Evolutionary conservation across 768 basidiomycete species (phyloP), one percentile per base, ranked within the genome.

Genomic region (Cubamyces sp.): DNA sequence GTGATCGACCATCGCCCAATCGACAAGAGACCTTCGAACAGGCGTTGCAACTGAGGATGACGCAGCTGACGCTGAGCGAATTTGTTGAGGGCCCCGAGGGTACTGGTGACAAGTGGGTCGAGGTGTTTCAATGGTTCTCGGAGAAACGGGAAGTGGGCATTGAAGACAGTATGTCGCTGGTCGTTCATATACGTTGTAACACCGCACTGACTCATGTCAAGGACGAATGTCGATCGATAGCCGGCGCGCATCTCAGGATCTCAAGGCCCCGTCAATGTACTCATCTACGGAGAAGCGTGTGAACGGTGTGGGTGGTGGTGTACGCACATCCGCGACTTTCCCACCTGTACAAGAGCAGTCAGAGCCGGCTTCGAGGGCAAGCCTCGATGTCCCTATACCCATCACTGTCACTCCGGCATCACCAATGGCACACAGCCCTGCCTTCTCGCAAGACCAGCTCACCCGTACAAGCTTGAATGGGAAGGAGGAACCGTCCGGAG

Each of bases 61-160:
- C 94, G 0, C 88, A 92, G 70, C 86, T 90, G 50, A 85, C 88
- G 6, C 76, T 98, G 51, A 82, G 83, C 18, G 97, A 98, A 75
- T 83, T 88, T 39, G 82, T 91, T 18, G 89, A 94, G 40, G 96
- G 97, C 0, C 82, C 94, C 0, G 93, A 96, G 68, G 84, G 86
- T 42, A 95, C 94, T 0, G 87, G 90, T 64, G 76, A 78, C 18
- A 87, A 85, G 59, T 95, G 94, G 85, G 78, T 94, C 16, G 92
- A 94, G 26, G 82, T 94, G 8, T 96, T 96, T 73, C 77, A 83
- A 5, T 97, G 91, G 90, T 87, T 94, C 69, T 87, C 94, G 0
- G 88, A 87, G 59, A 78, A 80, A 67, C 81, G 77, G 25, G 79
- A 78, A n/a, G 68, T 72, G 3, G 70, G 65, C 25, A 59, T 74